Percentiles rank a stretch among this genome's conserved stretches.
Evolutionary conservation across 148 eudicot genomes (phyloP).

Genomic region (Dysphania ambrosioides): DNA sequence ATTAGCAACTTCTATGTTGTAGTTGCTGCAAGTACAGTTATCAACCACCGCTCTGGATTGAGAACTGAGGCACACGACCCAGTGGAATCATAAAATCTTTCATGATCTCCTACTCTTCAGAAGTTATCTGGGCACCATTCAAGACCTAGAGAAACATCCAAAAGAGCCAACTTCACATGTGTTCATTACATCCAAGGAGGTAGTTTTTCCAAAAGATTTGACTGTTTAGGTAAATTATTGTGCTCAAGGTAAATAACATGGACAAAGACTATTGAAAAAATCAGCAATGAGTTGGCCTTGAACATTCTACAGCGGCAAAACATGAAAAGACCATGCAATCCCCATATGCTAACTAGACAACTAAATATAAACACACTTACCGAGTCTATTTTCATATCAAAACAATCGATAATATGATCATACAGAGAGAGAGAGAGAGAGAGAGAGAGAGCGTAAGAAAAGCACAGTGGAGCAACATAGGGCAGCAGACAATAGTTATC

Average conservation of each 20-base stretch:
- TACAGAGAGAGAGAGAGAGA: no score
- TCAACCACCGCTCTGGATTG: slow-evolving; percentile 63
- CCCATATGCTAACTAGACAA: background rate
- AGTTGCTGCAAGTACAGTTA: slow-evolving; percentile 3
- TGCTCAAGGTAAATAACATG: background rate
- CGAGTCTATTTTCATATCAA: background rate
- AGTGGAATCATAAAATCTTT: slow-evolving; percentile 80
- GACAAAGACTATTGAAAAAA: background rate
- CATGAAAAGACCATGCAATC: background rate
- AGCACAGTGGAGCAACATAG: no score
- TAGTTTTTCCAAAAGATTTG: background rate
- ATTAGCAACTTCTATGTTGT: background rate
- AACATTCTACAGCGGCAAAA: no score
- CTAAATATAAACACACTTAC: background rate
- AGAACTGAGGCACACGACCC: slow-evolving; percentile 63
- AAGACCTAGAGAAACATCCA: slow-evolving; percentile 48
- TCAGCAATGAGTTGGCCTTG: background rate
- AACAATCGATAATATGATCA: background rate
- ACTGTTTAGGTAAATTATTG: no score
- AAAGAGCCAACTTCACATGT: background rate
- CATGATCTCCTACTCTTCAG: slow-evolving; percentile 71
- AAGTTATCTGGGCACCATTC: slow-evolving; percentile 56
- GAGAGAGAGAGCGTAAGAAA: background rate
- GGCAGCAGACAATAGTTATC: background rate
- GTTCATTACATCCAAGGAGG: background rate